These are phyloP conservation scores for Suhomyces choctaworum DNA, from an alignment of 1,139 yeast genomes.

Conservation along the genomic window DNA sequence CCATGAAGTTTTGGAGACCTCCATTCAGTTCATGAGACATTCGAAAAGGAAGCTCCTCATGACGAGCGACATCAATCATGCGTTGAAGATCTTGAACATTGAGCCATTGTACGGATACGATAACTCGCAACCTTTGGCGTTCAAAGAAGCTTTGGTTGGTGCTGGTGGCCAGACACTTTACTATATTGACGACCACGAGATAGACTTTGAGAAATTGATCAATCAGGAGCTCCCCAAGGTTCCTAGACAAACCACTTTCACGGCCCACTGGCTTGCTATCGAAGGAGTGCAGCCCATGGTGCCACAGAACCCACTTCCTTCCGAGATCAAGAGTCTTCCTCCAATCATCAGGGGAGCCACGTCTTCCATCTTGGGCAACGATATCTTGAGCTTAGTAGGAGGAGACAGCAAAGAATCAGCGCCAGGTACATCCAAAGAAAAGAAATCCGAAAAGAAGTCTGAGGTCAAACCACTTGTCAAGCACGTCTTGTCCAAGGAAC, in stretches of 20 bases:
- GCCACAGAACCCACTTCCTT: slow-evolving; percentile 90
- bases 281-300: slow-evolving; percentile 99
- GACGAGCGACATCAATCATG: slow-evolving; percentile 78
- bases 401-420: slow-evolving; percentile 20
- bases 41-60: slow-evolving; percentile 80
- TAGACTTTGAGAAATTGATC: slow-evolving; percentile 90
- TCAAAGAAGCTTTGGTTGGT: slow-evolving; percentile 82
- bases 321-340: slow-evolving; percentile 66
- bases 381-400: slow-evolving; percentile 33
- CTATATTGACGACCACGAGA: slow-evolving; percentile 86
- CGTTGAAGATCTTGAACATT: slow-evolving; percentile 80
- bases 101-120: slow-evolving; percentile 85
- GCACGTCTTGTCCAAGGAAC: slow-evolving; percentile 91
- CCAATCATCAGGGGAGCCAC: slow-evolving; percentile 75
- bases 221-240: slow-evolving; percentile 95
- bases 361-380: slow-evolving; percentile 45
- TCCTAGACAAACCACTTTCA: slow-evolving; percentile 86
- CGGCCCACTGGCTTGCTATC: slow-evolving; percentile 98
- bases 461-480: slow-evolving; percentile 94
- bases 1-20: slow-evolving; percentile 93
- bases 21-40: slow-evolving; percentile 94
- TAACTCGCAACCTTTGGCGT: slow-evolving; percentile 58
- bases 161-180: slow-evolving; percentile 90
- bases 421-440: slow-evolving; percentile 22
- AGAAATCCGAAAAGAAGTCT: slow-evolving; percentile 54